Percentiles rank a stretch among this genome's conserved stretches.
phyloP scores from a whole-genome alignment of 1,284 basidiomycete genomes.

The Microbotryum violaceum region DNA sequence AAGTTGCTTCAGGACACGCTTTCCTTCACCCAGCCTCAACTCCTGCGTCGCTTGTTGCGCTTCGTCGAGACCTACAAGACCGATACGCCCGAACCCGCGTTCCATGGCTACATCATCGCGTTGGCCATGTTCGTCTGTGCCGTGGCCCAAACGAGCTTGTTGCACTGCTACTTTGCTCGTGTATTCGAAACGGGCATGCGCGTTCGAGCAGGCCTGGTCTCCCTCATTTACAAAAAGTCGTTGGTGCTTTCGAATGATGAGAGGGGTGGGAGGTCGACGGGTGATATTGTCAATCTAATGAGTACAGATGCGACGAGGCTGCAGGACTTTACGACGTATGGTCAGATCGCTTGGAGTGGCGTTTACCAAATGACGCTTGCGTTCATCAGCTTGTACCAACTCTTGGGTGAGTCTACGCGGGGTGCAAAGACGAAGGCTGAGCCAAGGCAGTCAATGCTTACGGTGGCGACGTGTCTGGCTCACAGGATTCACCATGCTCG shows the following conservation, averaged over 20 bases:
- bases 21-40: conserved; percentile 79
- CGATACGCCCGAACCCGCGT: conserved; percentile 42
- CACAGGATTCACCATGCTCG: conserved; percentile 45
- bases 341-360: conserved; percentile 46
- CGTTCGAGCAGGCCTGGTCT: conserved; percentile 76
- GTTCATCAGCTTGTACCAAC: conserved; percentile 65
- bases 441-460: conserved; percentile 42
- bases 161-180: conserved; percentile 84
- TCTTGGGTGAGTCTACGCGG: conserved; percentile 53
- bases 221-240: conserved; percentile 59
- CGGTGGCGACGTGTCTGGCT: neutral
- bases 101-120: conserved; percentile 66
- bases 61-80: conserved; percentile 72
- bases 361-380: conserved; percentile 64
- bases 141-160: conserved; percentile 62
- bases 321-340: conserved; percentile 52
- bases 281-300: conserved; percentile 93
- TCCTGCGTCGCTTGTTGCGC: conserved; percentile 68
- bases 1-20: conserved; percentile 64
- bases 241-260: conserved; percentile 78
- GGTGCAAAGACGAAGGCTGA: conserved; percentile 59
- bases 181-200: conserved; percentile 84
- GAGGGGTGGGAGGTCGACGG: conserved; percentile 61
- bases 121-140: conserved; percentile 70
- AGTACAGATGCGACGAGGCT: conserved; percentile 67